Evolutionary conservation across 805 yeast genomes (phyloP).

Genomic region (Lachancea sp.): DNA sequence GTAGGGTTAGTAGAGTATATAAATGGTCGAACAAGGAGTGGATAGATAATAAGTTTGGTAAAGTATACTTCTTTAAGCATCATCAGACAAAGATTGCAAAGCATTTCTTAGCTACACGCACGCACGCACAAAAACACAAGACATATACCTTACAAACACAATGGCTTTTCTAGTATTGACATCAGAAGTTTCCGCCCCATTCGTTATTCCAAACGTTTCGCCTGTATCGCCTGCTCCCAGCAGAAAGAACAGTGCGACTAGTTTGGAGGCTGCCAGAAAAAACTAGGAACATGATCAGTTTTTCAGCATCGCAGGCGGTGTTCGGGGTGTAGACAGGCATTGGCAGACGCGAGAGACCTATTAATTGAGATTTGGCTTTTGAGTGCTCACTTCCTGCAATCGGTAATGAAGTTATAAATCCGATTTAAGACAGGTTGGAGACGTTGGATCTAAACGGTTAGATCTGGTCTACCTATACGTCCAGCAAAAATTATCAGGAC

Average conservation of each 20-base stretch:
- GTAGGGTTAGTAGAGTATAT: conserved; percentile 1
- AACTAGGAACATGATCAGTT: neutral
- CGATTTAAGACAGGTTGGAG: too few species aligned
- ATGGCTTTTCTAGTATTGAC: conserved; percentile 47
- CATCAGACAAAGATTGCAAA: neutral
- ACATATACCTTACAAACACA: conserved; percentile 4
- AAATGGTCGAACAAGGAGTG: neutral
- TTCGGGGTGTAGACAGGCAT: neutral
- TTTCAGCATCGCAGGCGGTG: conserved; percentile 5
- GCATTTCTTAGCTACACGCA: conserved; percentile 3
- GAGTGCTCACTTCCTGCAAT: too few species aligned
- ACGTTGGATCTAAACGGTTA: too few species aligned
- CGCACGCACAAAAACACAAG: conserved; percentile 11
- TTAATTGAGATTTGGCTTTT: neutral
- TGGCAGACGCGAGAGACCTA: too few species aligned
- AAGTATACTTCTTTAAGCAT: neutral
- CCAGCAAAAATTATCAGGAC: too few species aligned
- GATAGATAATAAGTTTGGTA: neutral
- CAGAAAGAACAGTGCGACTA: conserved; percentile 27
- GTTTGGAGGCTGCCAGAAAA: conserved; percentile 10
- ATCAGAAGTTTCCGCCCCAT: conserved; percentile 53
- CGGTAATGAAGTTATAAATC: too few species aligned
- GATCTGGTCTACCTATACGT: too few species aligned
- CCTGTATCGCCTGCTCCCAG: conserved; percentile 42
- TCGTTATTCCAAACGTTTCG: conserved; percentile 56